A percentile compares a stretch with the other conserved stretches of the same genome.
Conservation (phyloP, 768 basidiomycete species). For the Trametes meyenii region DNA sequence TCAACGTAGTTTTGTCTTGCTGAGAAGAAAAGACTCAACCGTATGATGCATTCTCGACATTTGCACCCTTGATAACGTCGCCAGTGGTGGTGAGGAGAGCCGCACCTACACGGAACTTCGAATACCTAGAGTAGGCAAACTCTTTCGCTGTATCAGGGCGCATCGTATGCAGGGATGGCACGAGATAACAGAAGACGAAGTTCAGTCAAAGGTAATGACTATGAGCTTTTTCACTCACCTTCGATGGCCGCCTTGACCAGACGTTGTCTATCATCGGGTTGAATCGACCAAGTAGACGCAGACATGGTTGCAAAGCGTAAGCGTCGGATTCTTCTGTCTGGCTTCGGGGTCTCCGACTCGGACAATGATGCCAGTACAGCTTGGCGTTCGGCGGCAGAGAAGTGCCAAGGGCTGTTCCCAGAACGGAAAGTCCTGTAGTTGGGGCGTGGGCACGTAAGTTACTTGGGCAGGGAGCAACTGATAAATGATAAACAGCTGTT, state of each 20-base stretch:
- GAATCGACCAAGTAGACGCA: conserved; percentile 33
- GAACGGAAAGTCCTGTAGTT: not conserved
- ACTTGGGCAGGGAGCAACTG: not conserved
- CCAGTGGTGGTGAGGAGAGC: conserved; percentile 75
- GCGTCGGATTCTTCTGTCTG: not conserved
- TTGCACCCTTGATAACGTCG: conserved; percentile 78
- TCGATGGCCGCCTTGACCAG: conserved; percentile 62
- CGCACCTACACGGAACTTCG: conserved; percentile 92
- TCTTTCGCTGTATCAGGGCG: conserved; percentile 54
- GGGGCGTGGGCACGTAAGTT: not conserved
- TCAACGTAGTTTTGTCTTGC: not conserved
- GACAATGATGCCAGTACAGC: no score
- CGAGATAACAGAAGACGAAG: not conserved
- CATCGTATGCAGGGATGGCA: not conserved
- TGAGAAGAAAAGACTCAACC: conserved; percentile 47
- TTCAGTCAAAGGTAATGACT: not conserved
- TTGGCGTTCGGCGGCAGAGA: not conserved
- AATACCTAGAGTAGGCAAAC: conserved; percentile 81
- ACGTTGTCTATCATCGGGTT: conserved; percentile 46
- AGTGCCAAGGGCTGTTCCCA: not conserved
- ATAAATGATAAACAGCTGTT: no score
- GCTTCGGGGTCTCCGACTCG: no score
- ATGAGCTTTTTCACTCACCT: conserved; percentile 40
- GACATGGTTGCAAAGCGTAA: conserved; percentile 21
- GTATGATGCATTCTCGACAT: conserved; percentile 93